These are phyloP conservation scores for barrel medic (Medicago truncatula) DNA, from an alignment of 306 rosid genomes.

Conservation along the genomic window DNA sequence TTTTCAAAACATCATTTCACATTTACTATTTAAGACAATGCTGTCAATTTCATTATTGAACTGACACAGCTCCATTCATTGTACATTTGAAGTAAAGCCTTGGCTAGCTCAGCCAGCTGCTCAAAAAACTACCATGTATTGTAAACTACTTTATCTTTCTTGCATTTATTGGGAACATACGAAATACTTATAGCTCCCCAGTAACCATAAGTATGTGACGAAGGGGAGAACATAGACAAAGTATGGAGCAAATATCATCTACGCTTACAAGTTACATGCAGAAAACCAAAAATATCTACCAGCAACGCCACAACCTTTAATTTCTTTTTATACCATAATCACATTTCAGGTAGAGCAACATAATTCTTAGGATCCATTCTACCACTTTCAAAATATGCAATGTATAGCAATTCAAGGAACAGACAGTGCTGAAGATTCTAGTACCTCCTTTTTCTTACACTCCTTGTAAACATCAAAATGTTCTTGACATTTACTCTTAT, in stretches of 20 bases:
- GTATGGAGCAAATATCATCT: neutral
- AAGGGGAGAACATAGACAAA: constrained; percentile 22
- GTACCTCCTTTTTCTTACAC: constrained; percentile 97
- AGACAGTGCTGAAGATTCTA: constrained; percentile 22
- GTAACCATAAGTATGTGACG: no score
- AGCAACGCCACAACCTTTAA: neutral
- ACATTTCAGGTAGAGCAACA: constrained; percentile 30
- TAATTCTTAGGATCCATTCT: neutral
- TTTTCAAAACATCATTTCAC: no score
- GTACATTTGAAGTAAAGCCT: no score
- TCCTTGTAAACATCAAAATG: constrained; percentile 93
- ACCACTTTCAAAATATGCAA: constrained; percentile 25
- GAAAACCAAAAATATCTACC: constrained; percentile 10
- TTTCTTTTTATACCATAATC: neutral
- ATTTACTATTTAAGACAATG: no score
- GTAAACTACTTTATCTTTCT: no score
- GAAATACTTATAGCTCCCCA: no score
- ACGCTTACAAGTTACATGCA: neutral
- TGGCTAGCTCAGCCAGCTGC: no score
- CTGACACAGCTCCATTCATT: no score
- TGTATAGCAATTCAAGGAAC: constrained; percentile 9
- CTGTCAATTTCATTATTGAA: no score
- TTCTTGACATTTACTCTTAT: constrained; percentile 90
- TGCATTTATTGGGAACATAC: no score
- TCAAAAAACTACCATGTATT: no score